Conservation (phyloP, 2,329 filamentous ascomycete species). For the Balansia obtecta region DNA sequence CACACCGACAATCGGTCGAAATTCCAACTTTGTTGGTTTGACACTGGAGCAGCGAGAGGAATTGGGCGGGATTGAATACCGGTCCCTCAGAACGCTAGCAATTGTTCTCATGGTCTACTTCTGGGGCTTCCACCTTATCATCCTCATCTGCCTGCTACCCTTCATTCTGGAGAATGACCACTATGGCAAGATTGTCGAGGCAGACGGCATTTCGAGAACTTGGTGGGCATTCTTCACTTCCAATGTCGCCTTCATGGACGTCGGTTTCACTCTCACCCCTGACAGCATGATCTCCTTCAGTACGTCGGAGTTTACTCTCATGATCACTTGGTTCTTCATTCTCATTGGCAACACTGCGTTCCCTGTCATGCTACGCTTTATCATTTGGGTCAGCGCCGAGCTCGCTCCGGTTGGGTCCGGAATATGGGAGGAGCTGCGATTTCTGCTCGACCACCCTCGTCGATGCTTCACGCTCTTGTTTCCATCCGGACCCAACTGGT, state of each 20-base stretch:
- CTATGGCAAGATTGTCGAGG: slow-evolving; percentile 55
- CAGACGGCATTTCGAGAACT: slow-evolving; percentile 46
- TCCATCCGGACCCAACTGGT: slow-evolving; percentile 84
- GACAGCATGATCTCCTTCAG: slow-evolving; percentile 92
- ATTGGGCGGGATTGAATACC: slow-evolving; percentile 90
- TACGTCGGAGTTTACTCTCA: slow-evolving; percentile 58
- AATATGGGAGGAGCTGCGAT: slow-evolving; percentile 80
- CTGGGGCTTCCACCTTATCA: slow-evolving; percentile 69
- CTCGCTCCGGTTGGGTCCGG: slow-evolving; percentile 52
- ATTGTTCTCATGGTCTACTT: slow-evolving; percentile 70
- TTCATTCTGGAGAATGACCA: slow-evolving; percentile 59
- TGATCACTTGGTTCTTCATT: slow-evolving; percentile 75
- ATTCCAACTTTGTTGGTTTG: slow-evolving; percentile 82
- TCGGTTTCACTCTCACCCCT: slow-evolving; percentile 85
- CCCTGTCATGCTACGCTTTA: slow-evolving; percentile 83
- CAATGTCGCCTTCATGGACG: slow-evolving; percentile 81
- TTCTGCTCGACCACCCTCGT: slow-evolving; percentile 86
- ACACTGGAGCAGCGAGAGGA: slow-evolving; percentile 89
- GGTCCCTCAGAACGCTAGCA: slow-evolving; percentile 76
- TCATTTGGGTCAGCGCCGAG: slow-evolving; percentile 73
- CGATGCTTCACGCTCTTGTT: slow-evolving; percentile 95
- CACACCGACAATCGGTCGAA: slow-evolving; percentile 82
- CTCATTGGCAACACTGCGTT: slow-evolving; percentile 94
- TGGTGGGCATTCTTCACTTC: slow-evolving; percentile 95
- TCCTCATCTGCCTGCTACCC: slow-evolving; percentile 58